Evolutionary conservation across 257 asterid genomes (phyloP), one percentile per base, ranked within the genome.

Genomic region (Solanum lignicaule): DNA sequence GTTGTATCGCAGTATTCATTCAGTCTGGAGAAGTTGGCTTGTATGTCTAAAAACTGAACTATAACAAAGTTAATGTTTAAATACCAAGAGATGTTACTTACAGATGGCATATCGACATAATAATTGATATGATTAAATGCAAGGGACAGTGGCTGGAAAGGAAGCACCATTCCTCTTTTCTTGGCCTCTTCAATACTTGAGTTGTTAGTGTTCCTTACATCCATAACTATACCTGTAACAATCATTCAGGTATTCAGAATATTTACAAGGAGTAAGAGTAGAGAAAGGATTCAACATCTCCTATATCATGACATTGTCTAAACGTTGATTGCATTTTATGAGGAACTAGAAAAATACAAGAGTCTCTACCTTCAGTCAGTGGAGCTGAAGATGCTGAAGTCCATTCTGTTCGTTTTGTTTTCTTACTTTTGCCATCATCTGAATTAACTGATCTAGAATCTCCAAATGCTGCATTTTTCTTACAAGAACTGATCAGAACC

Each of bases 71-170:
- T 72, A 38, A 33, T 55, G 23, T 48, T 38, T 29, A 87, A 38
- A 81, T 35, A 31, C 58, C 41, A 86, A 41, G 76, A 84, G 41
- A 74, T 32, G 41, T 43, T 84, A 91, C 99, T 95, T 91, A 97
- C 99, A 89, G 94, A 91, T 14, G 99, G 98, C 98, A 95, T 95
- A 88, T 95, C 98, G 16, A 97, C 98, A 55, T 90, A 95, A 94
- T 97, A 97, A 91, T 95, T 93, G 89, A 97, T 94, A 86, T 93
- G 98, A 84, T 94, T 91, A 84, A 97, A 97, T 29, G 94, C 98
- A 81, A 97, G 94, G 7, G 98, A 95, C 89, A 95, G 72, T 3
- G 98, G 98, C 87, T 95, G 95, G 93, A 97, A 97, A 0, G 99
- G 99, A 81, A 97, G 97, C 91, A 95, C 96, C 99, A 97, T 97